Percentiles rank a stretch among this genome's conserved stretches.
phyloP scores from a whole-genome alignment of 2,329 filamentous ascomycete genomes.

The Colletotrichum agaves region DNA sequence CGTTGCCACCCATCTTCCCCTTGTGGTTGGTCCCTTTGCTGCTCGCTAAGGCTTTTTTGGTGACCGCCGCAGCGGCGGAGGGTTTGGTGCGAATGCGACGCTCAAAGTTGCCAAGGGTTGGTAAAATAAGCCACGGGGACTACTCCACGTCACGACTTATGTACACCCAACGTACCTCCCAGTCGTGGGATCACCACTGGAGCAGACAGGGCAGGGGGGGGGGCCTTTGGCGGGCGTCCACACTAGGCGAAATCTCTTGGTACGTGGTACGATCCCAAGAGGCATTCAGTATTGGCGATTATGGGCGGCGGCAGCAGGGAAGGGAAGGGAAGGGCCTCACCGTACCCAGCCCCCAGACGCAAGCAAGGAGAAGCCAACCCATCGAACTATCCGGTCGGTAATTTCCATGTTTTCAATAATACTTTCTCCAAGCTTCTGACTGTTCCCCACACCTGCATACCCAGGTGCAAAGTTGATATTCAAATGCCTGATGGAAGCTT shows the following conservation, averaged over 20 bases:
- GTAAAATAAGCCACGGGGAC: constrained; percentile 13
- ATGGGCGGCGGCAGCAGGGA: neutral
- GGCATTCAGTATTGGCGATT: neutral
- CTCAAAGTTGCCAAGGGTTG: constrained; percentile 30
- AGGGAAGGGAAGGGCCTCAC: constrained; percentile 12
- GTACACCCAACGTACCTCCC: neutral
- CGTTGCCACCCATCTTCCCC: neutral
- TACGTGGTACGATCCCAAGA: too few species aligned
- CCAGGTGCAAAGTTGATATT: constrained; percentile 10
- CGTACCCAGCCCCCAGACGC: constrained; percentile 12
- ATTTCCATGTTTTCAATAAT: constrained; percentile 1
- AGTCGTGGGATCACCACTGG: too few species aligned
- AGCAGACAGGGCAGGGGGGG: too few species aligned
- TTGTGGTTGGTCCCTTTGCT: neutral
- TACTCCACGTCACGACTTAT: constrained; percentile 20
- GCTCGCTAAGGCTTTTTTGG: neutral
- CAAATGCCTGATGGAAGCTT: constrained; percentile 10
- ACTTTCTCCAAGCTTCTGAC: constrained; percentile 32
- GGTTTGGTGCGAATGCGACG: constrained; percentile 28
- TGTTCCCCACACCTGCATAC: neutral
- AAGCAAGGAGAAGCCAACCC: neutral
- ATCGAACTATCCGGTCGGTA: neutral
- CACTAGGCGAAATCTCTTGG: too few species aligned
- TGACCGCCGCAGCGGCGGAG: constrained; percentile 1
- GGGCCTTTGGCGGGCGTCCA: too few species aligned